Conservation (phyloP, 352 stramenopile species). For the Globisporangium viniferum region DNA sequence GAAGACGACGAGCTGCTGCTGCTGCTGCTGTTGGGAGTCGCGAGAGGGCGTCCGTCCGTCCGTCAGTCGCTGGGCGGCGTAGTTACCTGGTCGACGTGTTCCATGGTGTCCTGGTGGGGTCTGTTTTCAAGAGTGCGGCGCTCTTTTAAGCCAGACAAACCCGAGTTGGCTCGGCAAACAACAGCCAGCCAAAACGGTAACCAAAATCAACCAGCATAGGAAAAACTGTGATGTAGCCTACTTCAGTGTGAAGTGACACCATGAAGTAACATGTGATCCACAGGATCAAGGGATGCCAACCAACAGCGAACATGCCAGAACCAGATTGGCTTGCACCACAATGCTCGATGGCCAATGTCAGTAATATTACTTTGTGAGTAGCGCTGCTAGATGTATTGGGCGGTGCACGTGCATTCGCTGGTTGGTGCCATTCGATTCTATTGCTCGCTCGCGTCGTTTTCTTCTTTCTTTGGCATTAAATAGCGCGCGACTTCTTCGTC, state of each 20-base stretch:
- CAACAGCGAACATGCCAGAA: not conserved
- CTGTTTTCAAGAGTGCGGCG: slow-evolving; percentile 15
- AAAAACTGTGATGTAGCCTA: not conserved
- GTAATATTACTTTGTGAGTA: not conserved
- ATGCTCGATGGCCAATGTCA: no score
- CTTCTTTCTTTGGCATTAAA: slow-evolving; percentile 14
- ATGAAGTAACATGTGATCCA: not conserved
- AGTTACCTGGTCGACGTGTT: slow-evolving; percentile 23
- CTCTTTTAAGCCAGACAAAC: not conserved
- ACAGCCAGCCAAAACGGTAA: slow-evolving; percentile 6
- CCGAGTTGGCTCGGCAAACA: slow-evolving; percentile 1
- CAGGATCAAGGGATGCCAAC: not conserved
- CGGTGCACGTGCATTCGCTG: not conserved
- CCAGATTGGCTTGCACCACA: not conserved
- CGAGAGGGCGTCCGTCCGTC: not conserved
- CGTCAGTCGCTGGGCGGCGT: not conserved
- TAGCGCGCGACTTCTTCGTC: slow-evolving; percentile 68
- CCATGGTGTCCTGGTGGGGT: slow-evolving; percentile 22
- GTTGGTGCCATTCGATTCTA: not conserved
- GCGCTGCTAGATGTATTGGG: not conserved
- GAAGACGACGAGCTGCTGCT: not conserved
- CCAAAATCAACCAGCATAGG: not conserved
- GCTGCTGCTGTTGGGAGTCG: not conserved
- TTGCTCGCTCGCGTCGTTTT: not conserved
- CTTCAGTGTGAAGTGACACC: not conserved